Conservation (phyloP, 768 basidiomycete species). For the Lentinula aciculospora region DNA sequence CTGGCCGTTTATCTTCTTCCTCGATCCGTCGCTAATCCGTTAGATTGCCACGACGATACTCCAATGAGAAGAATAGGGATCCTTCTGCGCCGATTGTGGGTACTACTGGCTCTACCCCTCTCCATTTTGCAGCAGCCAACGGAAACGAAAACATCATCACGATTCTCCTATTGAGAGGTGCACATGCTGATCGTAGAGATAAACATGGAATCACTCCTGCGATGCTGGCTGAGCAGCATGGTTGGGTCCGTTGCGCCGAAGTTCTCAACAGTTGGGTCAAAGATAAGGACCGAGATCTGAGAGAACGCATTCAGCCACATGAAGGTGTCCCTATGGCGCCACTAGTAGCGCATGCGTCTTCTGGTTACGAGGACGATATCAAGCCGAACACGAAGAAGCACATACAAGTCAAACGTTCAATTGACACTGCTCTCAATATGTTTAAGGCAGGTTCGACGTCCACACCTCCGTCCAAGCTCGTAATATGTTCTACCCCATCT, state of each 20-base stretch:
- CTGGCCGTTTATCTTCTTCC: conserved; percentile 1
- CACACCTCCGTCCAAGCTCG: conserved; percentile 23
- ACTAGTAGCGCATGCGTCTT: conserved; percentile 15
- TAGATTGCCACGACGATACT: conserved; percentile 72
- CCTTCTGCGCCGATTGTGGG: conserved; percentile 68
- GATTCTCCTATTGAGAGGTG: conserved; percentile 81
- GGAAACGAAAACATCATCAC: conserved; percentile 77
- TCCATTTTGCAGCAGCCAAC: conserved; percentile 96
- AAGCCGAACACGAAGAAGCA: conserved; percentile 37
- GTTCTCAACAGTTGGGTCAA: conserved; percentile 62
- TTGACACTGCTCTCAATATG: conserved; percentile 66
- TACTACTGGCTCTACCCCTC: conserved; percentile 85
- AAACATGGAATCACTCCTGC: conserved; percentile 92
- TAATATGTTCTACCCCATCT: conserved; percentile 9
- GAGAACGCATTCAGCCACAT: conserved; percentile 39
- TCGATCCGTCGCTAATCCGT: conserved; percentile 6
- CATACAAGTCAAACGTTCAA: conserved; percentile 70
- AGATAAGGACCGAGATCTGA: conserved; percentile 57
- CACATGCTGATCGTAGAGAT: conserved; percentile 74
- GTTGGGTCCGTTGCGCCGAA: conserved; percentile 74
- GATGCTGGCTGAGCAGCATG: conserved; percentile 73
- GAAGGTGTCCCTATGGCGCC: conserved; percentile 13
- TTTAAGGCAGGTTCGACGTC: conserved; percentile 28
- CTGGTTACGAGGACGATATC: conserved; percentile 14
- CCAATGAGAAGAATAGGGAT: conserved; percentile 62